Conservation (phyloP, 2,329 filamentous ascomycete genomes). For the Trichoderma semiorbis region DNA sequence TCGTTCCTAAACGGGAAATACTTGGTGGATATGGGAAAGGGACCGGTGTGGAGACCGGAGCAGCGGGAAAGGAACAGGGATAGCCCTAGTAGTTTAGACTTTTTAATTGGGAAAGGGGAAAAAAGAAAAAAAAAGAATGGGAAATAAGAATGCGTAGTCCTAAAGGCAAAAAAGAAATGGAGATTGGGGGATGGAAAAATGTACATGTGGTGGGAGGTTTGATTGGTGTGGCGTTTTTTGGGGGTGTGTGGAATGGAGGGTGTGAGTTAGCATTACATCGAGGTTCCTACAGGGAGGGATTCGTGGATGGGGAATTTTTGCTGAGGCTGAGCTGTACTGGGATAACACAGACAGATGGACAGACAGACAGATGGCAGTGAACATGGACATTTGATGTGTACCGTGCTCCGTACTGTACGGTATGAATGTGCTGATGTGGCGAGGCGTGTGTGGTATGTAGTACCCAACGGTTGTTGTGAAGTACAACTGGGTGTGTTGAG, state of each 20-base stretch:
- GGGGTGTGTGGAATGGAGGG: not conserved
- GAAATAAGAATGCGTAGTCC: not conserved
- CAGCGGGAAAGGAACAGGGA: not conserved
- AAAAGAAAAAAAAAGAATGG: not conserved
- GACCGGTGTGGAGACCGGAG: not conserved
- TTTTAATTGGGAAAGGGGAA: not conserved
- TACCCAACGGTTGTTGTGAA: not conserved
- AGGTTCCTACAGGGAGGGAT: not conserved
- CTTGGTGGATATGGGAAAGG: not conserved
- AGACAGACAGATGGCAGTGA: not conserved
- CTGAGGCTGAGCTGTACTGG: not conserved
- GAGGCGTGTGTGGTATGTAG: not conserved
- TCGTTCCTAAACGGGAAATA: not conserved
- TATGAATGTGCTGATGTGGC: not conserved
- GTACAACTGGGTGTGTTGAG: not conserved
- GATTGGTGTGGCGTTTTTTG: not conserved
- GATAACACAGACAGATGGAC: not conserved
- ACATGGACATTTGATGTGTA: not conserved
- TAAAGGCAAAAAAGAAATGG: not conserved
- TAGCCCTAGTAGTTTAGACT: not conserved
- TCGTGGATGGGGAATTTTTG: not conserved
- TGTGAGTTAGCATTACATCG: not conserved
- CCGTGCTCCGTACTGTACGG: not conserved
- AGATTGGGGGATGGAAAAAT: not conserved
- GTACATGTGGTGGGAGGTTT: not conserved